Percentiles rank a stretch among this genome's conserved stretches.
Evolutionary conservation across 2,329 filamentous ascomycete genomes (phyloP).

Genomic region (Thelonectria blattea): DNA sequence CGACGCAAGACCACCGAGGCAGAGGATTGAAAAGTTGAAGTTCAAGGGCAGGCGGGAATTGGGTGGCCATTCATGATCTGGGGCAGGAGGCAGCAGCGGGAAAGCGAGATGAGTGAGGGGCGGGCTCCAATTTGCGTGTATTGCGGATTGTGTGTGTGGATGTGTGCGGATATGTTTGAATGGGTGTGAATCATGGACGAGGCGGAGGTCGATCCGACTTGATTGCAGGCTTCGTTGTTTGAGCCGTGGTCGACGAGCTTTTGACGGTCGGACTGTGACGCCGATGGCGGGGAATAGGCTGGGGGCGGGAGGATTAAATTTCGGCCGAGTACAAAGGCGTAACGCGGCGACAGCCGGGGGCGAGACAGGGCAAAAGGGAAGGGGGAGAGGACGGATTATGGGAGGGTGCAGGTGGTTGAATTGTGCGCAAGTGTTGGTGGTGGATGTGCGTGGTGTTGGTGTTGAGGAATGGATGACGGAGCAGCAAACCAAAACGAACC

Average conservation of each 20-base stretch:
- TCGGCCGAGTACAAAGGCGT: not conserved
- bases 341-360: constrained; percentile 10
- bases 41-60: constrained; percentile 6
- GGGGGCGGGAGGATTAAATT: constrained; percentile 4
- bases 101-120: constrained; percentile 7
- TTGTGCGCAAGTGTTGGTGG: constrained; percentile 4
- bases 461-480: constrained; percentile 9
- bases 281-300: constrained; percentile 20
- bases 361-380: constrained; percentile 5
- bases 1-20: constrained; percentile 7
- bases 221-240: constrained; percentile 21
- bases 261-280: constrained; percentile 21
- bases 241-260: constrained; percentile 19
- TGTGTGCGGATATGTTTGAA: constrained; percentile 23
- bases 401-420: constrained; percentile 1
- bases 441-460: not conserved
- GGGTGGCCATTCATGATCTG: constrained; percentile 9
- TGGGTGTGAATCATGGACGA: constrained; percentile 34
- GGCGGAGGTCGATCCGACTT: constrained; percentile 24
- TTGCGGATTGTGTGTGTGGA: not conserved
- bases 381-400: constrained; percentile 10
- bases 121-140: constrained; percentile 1
- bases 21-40: constrained; percentile 8
- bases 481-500: constrained; percentile 21
- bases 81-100: constrained; percentile 4